Base-by-base conservation (phyloP, 2,329 filamentous ascomycete species). In the Coniochaeta hoffmannii region DNA sequence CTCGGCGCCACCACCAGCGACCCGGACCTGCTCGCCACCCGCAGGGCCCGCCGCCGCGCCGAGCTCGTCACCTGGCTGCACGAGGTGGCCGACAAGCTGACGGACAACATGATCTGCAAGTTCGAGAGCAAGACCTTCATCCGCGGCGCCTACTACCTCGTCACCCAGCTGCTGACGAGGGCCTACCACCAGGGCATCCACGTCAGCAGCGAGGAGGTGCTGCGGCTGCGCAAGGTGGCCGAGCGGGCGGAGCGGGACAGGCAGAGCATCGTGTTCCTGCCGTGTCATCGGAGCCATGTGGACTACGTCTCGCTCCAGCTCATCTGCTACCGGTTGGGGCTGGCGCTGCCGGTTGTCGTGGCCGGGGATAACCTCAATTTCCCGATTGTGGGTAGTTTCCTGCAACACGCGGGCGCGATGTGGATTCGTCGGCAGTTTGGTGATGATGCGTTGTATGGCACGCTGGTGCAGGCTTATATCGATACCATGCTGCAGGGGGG, bases 181-280 rank as follows among this genome's bases (percentile, higher is more conserved):
- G 93, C 94, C 6, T 99, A 99, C 69, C 91, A 97, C 66, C 93
- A 97, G 74, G 94, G 90, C 10, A 96, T 99, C 53, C 94, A 99
- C 69, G 91, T 97, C 28, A 96, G 89, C 1, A 96, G 90, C 68
- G 90, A 96, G 65, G 94, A 99, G 71, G 90, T 99, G 4, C 71
- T 96, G 53, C 82, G 90, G 31, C 69, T 99, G 57, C 79, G 91
- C 54, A 86, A 82, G 26, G 90, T 97, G 14, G 94, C 94, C 14
- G 85, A 92, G 64, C 77, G 88, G 64, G 93, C 94, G 1, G 86
- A 86, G 56, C 83, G 83, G 68, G 90, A 94, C 67, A 95, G 94
- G 70, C 92, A 97, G 69, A 96, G 90, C 61, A 95, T 99, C 62
- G 88, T 99, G 53, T 99, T 99, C 69, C 72, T 99, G 56, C 94